Evolutionary conservation across 108 stramenopile genomes (phyloP).

Genomic region (Skeletonema tropicum): DNA sequence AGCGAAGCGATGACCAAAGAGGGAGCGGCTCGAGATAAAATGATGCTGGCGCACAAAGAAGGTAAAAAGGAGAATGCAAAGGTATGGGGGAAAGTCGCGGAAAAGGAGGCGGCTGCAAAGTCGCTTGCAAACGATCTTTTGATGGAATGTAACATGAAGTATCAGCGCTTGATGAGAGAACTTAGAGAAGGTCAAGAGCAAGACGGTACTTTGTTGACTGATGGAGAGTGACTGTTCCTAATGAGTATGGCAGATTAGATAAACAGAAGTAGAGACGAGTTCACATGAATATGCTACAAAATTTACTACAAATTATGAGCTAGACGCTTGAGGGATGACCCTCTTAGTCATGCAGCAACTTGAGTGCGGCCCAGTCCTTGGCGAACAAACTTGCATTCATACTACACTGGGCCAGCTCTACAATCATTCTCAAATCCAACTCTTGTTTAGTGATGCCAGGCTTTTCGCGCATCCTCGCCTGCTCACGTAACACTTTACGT

Average conservation of each 20-base stretch:
- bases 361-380: neutral
- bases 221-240: too few relatives aligned
- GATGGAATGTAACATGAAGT: constrained; percentile 77
- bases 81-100: constrained; percentile 42
- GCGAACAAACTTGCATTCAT: neutral
- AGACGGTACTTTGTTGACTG: too few relatives aligned
- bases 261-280: too few relatives aligned
- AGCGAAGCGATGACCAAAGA: constrained; percentile 89
- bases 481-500: neutral
- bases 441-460: neutral
- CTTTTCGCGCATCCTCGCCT: neutral
- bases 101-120: constrained; percentile 53
- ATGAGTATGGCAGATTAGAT: too few relatives aligned
- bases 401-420: neutral
- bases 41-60: constrained; percentile 9
- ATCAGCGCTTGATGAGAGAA: constrained; percentile 74
- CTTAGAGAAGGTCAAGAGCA: constrained; percentile 47
- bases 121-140: constrained; percentile 56
- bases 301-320: too few relatives aligned
- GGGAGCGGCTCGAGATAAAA: constrained; percentile 42
- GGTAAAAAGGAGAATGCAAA: constrained; percentile 25
- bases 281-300: too few relatives aligned
- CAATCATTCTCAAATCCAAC: neutral
- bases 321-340: too few relatives aligned
- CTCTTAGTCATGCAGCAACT: neutral